These are phyloP conservation scores for Kodamaea fukazawae DNA, from an alignment of 805 yeast genomes.

Conservation along the genomic window DNA sequence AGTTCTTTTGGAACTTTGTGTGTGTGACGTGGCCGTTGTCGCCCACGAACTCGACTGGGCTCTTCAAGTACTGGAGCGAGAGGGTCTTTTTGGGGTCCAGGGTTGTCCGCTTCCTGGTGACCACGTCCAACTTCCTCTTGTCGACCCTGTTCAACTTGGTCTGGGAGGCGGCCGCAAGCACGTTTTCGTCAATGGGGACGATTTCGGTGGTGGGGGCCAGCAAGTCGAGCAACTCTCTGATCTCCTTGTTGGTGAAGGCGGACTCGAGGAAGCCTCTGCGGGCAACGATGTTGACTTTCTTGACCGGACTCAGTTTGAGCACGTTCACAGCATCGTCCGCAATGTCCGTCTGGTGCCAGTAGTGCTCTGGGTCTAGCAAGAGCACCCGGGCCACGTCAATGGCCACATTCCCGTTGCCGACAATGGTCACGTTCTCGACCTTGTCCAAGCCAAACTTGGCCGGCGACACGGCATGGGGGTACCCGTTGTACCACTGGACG, in stretches of 20 bases:
- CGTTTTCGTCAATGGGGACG: conserved; percentile 32
- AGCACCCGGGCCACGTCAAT: conserved; percentile 83
- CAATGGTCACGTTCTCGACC: conserved; percentile 65
- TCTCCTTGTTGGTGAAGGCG: conserved; percentile 89
- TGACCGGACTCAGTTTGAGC: conserved; percentile 54
- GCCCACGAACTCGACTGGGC: conserved; percentile 56
- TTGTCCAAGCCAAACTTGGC: conserved; percentile 37
- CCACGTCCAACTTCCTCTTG: conserved; percentile 63
- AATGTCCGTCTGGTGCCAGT: conserved; percentile 74
- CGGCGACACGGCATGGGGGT: conserved; percentile 42
- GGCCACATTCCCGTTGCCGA: conserved; percentile 98
- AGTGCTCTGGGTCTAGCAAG: conserved; percentile 51
- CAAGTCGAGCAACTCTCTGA: conserved; percentile 76
- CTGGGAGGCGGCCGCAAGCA: conserved; percentile 26
- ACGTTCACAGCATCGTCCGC: conserved; percentile 53
- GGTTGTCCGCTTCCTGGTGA: conserved; percentile 19
- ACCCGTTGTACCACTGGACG: conserved; percentile 96
- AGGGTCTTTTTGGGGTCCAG: conserved; percentile 38
- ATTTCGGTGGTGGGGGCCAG: conserved; percentile 48
- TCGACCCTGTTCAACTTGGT: conserved; percentile 49
- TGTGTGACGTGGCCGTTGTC: conserved; percentile 37
- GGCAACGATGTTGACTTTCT: conserved; percentile 70
- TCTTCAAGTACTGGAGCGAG: conserved; percentile 65
- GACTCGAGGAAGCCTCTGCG: conserved; percentile 83
- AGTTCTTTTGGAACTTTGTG: conserved; percentile 50